Evolutionary conservation across 2,329 filamentous ascomycete species (phyloP).

Genomic region (Curvularia verruculosa): DNA sequence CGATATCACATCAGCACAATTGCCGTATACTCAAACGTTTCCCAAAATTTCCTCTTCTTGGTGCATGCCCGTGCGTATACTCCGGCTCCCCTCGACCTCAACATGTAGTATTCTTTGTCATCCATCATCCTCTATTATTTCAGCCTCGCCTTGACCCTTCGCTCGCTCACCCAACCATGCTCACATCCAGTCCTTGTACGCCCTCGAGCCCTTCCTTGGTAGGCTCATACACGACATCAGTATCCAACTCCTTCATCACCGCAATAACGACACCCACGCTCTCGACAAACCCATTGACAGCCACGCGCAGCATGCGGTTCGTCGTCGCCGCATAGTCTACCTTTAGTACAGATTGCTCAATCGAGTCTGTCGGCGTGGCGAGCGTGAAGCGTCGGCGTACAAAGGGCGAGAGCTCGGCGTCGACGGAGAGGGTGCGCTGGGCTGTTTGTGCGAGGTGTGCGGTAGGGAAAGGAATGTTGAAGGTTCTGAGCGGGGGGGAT

Average conservation of each 20-base stretch:
- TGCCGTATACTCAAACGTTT: too few species aligned
- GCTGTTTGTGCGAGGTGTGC: slow-evolving; percentile 78
- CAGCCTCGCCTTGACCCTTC: too few species aligned
- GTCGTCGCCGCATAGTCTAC: slow-evolving; percentile 86
- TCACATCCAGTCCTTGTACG: slow-evolving; percentile 80
- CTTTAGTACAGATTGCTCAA: slow-evolving; percentile 60
- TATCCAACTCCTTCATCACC: slow-evolving; percentile 89
- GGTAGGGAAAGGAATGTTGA: slow-evolving; percentile 82
- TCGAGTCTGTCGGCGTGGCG: slow-evolving; percentile 22
- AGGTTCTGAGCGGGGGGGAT: slow-evolving; percentile 58
- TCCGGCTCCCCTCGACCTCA: too few species aligned
- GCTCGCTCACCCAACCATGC: slow-evolving; percentile 53
- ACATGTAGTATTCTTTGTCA: background rate
- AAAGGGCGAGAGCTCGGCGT: slow-evolving; percentile 85
- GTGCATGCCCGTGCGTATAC: too few species aligned
- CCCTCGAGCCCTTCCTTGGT: slow-evolving; percentile 55
- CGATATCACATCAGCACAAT: too few species aligned
- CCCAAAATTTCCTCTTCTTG: too few species aligned
- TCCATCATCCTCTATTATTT: too few species aligned
- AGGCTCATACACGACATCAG: slow-evolving; percentile 70
- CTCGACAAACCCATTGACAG: slow-evolving; percentile 96
- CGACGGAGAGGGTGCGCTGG: slow-evolving; percentile 77
- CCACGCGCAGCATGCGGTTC: slow-evolving; percentile 94
- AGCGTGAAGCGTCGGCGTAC: slow-evolving; percentile 75
- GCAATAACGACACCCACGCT: slow-evolving; percentile 82